These are phyloP conservation scores for Lithospermum erythrorhizon DNA, from an alignment of 257 asterid genomes.

Conservation along the genomic window DNA sequence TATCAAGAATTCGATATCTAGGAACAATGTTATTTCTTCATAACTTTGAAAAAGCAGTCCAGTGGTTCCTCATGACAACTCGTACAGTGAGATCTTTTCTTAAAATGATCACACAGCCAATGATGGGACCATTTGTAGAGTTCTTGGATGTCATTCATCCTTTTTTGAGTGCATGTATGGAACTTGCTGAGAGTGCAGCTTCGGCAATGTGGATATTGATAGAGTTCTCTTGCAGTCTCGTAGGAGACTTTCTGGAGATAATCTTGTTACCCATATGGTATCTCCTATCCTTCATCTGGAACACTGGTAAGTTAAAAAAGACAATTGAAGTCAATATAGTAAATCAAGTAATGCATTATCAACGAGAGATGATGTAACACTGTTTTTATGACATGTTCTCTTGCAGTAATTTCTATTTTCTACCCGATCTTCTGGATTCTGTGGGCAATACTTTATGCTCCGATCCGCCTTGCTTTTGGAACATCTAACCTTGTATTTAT, in stretches of 20 bases:
- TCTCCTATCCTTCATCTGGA: slow-evolving; percentile 33
- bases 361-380: slow-evolving; percentile 4
- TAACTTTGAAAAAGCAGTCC: slow-evolving; percentile 78
- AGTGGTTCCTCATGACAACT: slow-evolving; percentile 64
- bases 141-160: slow-evolving; percentile 63
- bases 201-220: slow-evolving; percentile 60
- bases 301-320: slow-evolving; percentile 41
- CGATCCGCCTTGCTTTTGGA: slow-evolving; percentile 58
- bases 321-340: not conserved
- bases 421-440: slow-evolving; percentile 73
- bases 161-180: slow-evolving; percentile 41
- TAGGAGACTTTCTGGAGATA: slow-evolving; percentile 48
- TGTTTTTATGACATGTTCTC: slow-evolving; percentile 10
- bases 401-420: slow-evolving; percentile 56
- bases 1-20: slow-evolving; percentile 74
- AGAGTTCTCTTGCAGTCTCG: slow-evolving; percentile 45
- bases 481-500: slow-evolving; percentile 36
- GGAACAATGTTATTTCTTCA: slow-evolving; percentile 98
- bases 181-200: slow-evolving; percentile 41
- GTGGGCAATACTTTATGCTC: slow-evolving; percentile 64
- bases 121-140: slow-evolving; percentile 54
- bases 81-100: slow-evolving; percentile 49
- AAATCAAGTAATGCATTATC: not conserved
- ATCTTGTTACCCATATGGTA: slow-evolving; percentile 69
- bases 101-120: slow-evolving; percentile 46